Base-by-base conservation (phyloP, 2,329 filamentous ascomycete species). In the Fusarium sp. region DNA sequence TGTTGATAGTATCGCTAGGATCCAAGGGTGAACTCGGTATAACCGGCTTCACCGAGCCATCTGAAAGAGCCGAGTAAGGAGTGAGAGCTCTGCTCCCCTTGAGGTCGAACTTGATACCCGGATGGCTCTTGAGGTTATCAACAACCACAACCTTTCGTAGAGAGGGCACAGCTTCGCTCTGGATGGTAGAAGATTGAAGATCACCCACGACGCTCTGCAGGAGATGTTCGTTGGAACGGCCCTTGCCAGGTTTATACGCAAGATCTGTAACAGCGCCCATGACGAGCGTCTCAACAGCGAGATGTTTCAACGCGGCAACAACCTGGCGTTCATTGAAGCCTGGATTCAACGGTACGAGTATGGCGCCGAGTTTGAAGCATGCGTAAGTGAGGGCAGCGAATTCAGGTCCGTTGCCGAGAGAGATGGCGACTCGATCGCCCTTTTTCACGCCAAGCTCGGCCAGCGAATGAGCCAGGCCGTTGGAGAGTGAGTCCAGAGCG, bases 311-410 rank as follows among this genome's bases (percentile, higher is more conserved):
- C 0, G 95, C 96, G 4, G 94, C 89, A 6, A 90, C 86, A 10
- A 98, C 91, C 85, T 98, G 97, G 6, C 86, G 82, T 5, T 90
- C 87, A 76, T 95, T 97, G 86, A 98, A 98, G 2, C 91, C 92
- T 22, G 95, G 96, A 81, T 99, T 98, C 27, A 98, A 85, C 0
- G 96, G 97, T n/a, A 97, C 95, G 72, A 98, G 86, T 60, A 98
- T 90, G 27, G 94, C 96, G n/a, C 97, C 97, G 11, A 98, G 88
- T 83, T 98, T 98, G 86, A 96, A 98, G 64, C 97, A 83, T 1
- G 95, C 95, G 83, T 98, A 98, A 7, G 93, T 96, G 22, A 97
- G 88, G 59, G 92, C 92, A 4, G 94, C 94, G 81, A 94, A 96
- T 82, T 98, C 95, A 76, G 92, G 86, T 48, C 91, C 92, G 83